Evolutionary conservation across 2,329 filamentous ascomycete genomes (phyloP), one percentile per base, ranked within the genome.

Genomic region (Pseudohalonectria lignicola): DNA sequence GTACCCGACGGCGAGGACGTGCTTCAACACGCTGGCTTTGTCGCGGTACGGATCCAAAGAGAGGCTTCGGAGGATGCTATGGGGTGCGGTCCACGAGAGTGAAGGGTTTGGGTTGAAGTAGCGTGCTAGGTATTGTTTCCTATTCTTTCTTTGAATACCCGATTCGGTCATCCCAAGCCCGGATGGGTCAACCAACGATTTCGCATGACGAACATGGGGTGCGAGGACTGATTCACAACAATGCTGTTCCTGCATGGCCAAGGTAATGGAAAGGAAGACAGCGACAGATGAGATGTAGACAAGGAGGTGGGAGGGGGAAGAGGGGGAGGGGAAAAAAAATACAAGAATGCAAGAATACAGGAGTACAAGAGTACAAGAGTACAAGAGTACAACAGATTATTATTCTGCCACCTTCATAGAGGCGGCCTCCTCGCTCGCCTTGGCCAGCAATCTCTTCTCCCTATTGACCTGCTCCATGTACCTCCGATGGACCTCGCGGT

Each of bases 101-200:
- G 86, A 94, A 56, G 88, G 88, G 3, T 95, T 95, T 69, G 87
- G 87, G 23, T 67, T 95, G 56, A 92, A 88, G 56, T 90, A 54
- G 34, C 16, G 30, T 5, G 7, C n/a, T 32, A 21, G 13, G 20
- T 19, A 21, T 7, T 18, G 20, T 23, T 9, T 16, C 12, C 12
- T 23, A 23, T 12, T 23, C 19, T 34, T n/a, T 16, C 16, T n/a
- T 15, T 23, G 17, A 10, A 15, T 25, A 12, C 20, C 20, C 13
- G 10, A n/a, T 34, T 5, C 12, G 6, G 19, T 17, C n/a, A n/a
- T n/a, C n/a, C n/a, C n/a, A n/a, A n/a, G n/a, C n/a, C n/a, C n/a
- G n/a, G n/a, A n/a, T n/a, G n/a, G n/a, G n/a, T n/a, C n/a, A n/a
- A n/a, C n/a, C n/a, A 31, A 13, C 7, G 29, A 13, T 15, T 31